Evolutionary conservation across 768 basidiomycete species (phyloP), one percentile per base, ranked within the genome.

Genomic region (Kwoniella sp.): DNA sequence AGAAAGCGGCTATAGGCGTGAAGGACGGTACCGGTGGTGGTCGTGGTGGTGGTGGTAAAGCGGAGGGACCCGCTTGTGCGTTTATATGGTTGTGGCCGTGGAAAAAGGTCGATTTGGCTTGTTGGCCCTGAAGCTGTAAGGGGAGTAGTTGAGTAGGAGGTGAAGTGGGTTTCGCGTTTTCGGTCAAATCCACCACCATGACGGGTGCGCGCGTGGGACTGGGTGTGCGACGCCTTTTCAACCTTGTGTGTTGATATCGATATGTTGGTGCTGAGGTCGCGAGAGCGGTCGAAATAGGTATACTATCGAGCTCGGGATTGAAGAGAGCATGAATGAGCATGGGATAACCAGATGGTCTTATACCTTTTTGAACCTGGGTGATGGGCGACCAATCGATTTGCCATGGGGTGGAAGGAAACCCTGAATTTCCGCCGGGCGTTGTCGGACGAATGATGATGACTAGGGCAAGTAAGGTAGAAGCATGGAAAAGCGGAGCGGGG

Each of bases 141-240:
- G 9, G 53, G 29, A 41, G 30, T 11, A 22, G 11, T 20, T 45
- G 41, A 9, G 20, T 45, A 45, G 11, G 41, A 17, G 41, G 41
- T 45, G 41, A 45, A 45, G 41, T 8, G 11, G 41, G 4, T 3
- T 45, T 17, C 11, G 41, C n/a, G n/a, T n/a, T 45, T 45, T 45
- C 41, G 41, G 41, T 45, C 41, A 45, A 45, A 45, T 45, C 41
- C 41, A 45, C 41, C 41, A 45, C 41, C 41, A 45, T 45, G 20
- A 4, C 20, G 41, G 3, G 8, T 17, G 17, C 41, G 41, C 41
- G 41, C 17, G 41, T 45, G 15, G 15, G 4, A 45, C 9, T 8
- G 20, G 20, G 41, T 8, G 11, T 45, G 5, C 41, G 34, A 37
- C 34, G 34, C 34, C 34, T 13, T 37, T 37, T 20, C 41, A 45